Evolutionary conservation across 139 green algal species (phyloP).

Genomic region (Diplosphaera chodatii): DNA sequence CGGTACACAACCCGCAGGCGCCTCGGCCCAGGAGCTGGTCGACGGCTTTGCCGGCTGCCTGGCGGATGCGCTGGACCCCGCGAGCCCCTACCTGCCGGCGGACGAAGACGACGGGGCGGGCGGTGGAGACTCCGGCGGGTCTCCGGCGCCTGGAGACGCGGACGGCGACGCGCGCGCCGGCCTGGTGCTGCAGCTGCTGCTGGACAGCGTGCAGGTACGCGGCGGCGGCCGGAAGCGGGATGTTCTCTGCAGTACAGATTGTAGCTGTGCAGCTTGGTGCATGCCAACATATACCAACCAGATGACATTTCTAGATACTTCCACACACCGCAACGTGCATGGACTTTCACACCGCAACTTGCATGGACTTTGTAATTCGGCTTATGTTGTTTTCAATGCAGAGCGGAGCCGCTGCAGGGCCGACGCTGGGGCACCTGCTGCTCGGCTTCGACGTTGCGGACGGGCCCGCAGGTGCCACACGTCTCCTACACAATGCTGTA

Average conservation of each 20-base stretch:
- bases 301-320: too few species aligned
- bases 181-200: conserved; percentile 35
- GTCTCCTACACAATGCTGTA: too few species aligned
- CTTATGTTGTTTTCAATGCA: too few species aligned
- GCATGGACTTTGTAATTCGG: too few species aligned
- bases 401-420: conserved; percentile 10
- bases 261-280: too few species aligned
- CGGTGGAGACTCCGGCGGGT: not conserved
- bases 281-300: too few species aligned
- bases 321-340: too few species aligned
- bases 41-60: not conserved
- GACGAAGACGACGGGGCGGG: conserved; percentile 1
- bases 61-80: not conserved
- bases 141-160: conserved; percentile 17
- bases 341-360: too few species aligned
- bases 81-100: not conserved
- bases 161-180: conserved; percentile 15
- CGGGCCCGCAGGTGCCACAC: conserved; percentile 14
- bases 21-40: not conserved
- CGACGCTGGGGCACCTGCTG: conserved; percentile 70
- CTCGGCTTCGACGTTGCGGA: conserved; percentile 66
- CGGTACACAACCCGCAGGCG: too few species aligned
- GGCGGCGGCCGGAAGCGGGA: too few species aligned
- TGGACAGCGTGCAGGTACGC: conserved; percentile 23
- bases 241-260: too few species aligned